A percentile compares a stretch with the other conserved stretches of the same genome.
Conservation (phyloP, 1,139 yeast species). For the Scheffersomyces segobiensis region DNA sequence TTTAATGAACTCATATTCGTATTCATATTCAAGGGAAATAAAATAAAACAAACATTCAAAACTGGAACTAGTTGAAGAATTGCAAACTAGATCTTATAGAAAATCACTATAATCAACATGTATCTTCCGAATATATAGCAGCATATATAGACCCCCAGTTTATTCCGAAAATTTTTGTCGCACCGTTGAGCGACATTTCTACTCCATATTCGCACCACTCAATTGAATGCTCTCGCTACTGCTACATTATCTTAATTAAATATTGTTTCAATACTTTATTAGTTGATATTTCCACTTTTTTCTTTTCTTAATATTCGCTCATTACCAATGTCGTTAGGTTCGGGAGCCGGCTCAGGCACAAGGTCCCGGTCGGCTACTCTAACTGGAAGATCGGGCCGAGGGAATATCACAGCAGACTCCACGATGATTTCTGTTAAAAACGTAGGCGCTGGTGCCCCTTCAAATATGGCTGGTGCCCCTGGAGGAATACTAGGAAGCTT, state of each 20-base stretch:
- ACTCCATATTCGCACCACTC: neutral
- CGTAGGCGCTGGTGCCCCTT: constrained; percentile 13
- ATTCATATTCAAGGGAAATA: neutral
- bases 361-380: neutral
- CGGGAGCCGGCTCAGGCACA: constrained; percentile 16
- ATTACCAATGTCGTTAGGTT: constrained; percentile 11
- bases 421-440: constrained; percentile 23
- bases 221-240: too few relatives aligned
- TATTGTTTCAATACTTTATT: neutral
- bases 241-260: too few relatives aligned
- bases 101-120: too few relatives aligned
- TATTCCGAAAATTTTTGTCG: neutral
- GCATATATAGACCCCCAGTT: neutral
- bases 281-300: neutral
- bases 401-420: neutral
- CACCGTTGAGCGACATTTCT: neutral
- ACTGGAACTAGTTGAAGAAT: too few relatives aligned
- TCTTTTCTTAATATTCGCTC: neutral
- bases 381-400: neutral
- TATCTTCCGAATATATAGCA: neutral
- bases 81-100: too few relatives aligned
- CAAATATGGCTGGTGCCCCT: constrained; percentile 9
- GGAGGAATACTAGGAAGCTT: constrained; percentile 6
- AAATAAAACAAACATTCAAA: too few relatives aligned
- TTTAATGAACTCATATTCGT: neutral